These are phyloP conservation scores for Starmerella bombicola DNA, from an alignment of 805 yeast species.

Conservation along the genomic window DNA sequence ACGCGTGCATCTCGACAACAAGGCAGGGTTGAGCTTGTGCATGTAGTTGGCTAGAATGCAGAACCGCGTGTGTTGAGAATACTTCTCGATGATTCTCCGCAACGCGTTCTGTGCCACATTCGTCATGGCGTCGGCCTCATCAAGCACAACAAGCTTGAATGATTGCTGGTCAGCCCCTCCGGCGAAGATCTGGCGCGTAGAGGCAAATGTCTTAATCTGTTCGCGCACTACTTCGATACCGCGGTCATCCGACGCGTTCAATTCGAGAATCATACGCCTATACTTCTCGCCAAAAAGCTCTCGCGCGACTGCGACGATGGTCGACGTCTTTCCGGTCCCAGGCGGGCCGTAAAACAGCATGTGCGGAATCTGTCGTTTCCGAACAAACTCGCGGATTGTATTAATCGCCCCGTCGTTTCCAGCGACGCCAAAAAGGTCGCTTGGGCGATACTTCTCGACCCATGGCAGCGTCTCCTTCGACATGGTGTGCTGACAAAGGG, in stretches of 20 bases:
- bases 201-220: constrained; percentile 91
- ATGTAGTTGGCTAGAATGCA: constrained; percentile 93
- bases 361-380: constrained; percentile 78
- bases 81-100: constrained; percentile 86
- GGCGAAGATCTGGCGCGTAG: constrained; percentile 80
- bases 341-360: constrained; percentile 90
- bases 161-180: constrained; percentile 37
- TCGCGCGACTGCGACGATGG: constrained; percentile 75
- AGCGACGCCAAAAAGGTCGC: constrained; percentile 67
- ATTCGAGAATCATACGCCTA: constrained; percentile 80
- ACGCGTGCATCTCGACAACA: constrained; percentile 86
- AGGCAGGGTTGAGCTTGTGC: constrained; percentile 89
- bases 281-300: constrained; percentile 78
- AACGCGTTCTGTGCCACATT: constrained; percentile 91
- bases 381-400: constrained; percentile 74
- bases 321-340: constrained; percentile 86
- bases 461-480: constrained; percentile 24
- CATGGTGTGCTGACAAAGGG: too few relatives aligned
- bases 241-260: constrained; percentile 95
- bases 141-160: constrained; percentile 80
- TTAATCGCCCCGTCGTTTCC: constrained; percentile 82
- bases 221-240: constrained; percentile 97
- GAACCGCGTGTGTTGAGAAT: constrained; percentile 87
- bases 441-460: constrained; percentile 96
- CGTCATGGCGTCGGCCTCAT: constrained; percentile 97